A percentile compares a stretch with the other conserved stretches of the same genome.
Evolutionary conservation across 2,329 filamentous ascomycete species (phyloP).

Genomic region (Pseudogymnoascus sp.): DNA sequence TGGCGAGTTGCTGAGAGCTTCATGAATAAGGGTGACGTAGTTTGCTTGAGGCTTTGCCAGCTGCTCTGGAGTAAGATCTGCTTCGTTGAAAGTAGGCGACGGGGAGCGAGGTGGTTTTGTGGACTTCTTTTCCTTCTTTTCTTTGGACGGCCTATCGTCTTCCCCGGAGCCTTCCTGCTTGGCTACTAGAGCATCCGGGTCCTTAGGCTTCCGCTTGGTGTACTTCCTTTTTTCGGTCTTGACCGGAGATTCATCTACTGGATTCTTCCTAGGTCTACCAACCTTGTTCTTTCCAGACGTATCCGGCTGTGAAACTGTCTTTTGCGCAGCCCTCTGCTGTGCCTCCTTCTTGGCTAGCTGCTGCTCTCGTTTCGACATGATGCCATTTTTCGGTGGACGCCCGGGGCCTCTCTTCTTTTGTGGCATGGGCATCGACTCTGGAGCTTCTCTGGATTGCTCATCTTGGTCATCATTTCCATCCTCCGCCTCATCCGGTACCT

Average conservation of each 20-base stretch:
- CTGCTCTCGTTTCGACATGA: constrained; percentile 74
- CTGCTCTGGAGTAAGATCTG: constrained; percentile 64
- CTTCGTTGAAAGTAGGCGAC: constrained; percentile 47
- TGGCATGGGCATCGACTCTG: constrained; percentile 27
- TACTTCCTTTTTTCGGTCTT: constrained; percentile 60
- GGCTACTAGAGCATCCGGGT: constrained; percentile 37
- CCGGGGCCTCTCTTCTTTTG: constrained; percentile 59
- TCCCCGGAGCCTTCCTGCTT: constrained; percentile 50
- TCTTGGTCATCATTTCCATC: constrained; percentile 22
- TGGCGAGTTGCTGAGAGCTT: constrained; percentile 46
- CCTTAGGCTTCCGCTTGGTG: constrained; percentile 54
- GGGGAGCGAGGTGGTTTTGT: constrained; percentile 38
- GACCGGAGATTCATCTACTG: constrained; percentile 50
- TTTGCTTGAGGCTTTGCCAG: constrained; percentile 58
- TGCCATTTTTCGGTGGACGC: constrained; percentile 74
- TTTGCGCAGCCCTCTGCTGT: constrained; percentile 55
- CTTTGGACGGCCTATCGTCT: constrained; percentile 35
- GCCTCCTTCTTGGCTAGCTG: constrained; percentile 55
- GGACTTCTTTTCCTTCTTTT: constrained; percentile 53
- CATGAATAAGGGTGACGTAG: constrained; percentile 52
- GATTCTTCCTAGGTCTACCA: constrained; percentile 59
- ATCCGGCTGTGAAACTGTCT: constrained; percentile 38
- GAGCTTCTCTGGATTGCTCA: not conserved
- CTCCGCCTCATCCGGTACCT: constrained; percentile 16
- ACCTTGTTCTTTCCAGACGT: constrained; percentile 51